Evolutionary conservation across 768 basidiomycete genomes (phyloP), one percentile per base, ranked within the genome.

Genomic region (Amanita exitialis): DNA sequence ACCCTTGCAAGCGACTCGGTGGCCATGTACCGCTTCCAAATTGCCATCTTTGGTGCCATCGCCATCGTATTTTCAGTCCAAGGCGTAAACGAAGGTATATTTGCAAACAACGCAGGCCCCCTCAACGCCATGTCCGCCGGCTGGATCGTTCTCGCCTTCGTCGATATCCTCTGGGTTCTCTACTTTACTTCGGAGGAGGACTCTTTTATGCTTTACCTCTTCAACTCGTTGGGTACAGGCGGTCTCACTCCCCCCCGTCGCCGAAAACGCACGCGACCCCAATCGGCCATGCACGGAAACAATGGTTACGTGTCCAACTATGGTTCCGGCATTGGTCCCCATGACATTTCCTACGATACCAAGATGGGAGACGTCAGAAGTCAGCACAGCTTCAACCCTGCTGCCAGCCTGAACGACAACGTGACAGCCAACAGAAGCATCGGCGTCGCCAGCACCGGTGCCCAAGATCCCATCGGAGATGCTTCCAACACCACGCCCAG

Each of bases 111-210:
- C 25, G 43, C 46, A 9, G 67, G 73, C 7, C 71, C 89, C 3
- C 68, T 82, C 52, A 83, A 87, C 55, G 90, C 94, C 6, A 83
- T 92, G 75, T 86, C 87, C 25, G 91, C 89, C 3, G 96, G 95
- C 53, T 99, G 90, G 90, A 79, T 99, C 59, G 81, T 99, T 55
- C 79, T 95, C 48, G 73, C 92, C 28, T 78, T 97, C 55, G 88
- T 94, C 52, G 77, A 98, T 74, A 88, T 98, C 62, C 69, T 98
- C 53, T 99, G 95, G 95, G 81, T 94, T 12, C 79, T 97, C 53
- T 96, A 91, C 73, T 95, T 99, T 67, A 96, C 94, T 2, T 90
- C 94, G 1, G 94, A 97, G 61, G 93, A 96, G 60, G 92, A 94
- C 62, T 91, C 92, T 0, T 81, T 91, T 56, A 68, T 77, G 25